These are phyloP conservation scores for Albatrellus ellisii DNA, from an alignment of 768 basidiomycete genomes.

Conservation along the genomic window DNA sequence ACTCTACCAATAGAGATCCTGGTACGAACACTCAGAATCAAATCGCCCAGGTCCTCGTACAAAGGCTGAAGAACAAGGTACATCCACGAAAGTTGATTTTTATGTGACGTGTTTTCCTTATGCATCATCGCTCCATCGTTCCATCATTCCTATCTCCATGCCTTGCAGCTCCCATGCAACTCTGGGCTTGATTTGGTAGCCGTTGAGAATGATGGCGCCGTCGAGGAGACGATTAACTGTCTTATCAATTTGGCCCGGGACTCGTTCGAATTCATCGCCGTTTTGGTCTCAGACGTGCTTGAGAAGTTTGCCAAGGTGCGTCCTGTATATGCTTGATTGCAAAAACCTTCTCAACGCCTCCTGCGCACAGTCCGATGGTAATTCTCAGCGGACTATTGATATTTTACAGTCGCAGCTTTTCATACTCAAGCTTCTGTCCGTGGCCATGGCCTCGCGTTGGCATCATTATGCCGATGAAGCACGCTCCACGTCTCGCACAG, in stretches of 20 bases:
- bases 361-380: constrained; percentile 35
- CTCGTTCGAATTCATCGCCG: constrained; percentile 69
- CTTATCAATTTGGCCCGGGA: constrained; percentile 70
- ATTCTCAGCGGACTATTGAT: constrained; percentile 46
- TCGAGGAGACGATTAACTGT: constrained; percentile 64
- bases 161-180: constrained; percentile 63
- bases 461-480: constrained; percentile 28
- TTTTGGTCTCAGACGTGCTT: constrained; percentile 62
- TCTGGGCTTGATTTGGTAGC: constrained; percentile 64
- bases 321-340: constrained; percentile 1
- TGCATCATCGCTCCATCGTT: background rate
- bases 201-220: constrained; percentile 64
- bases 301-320: constrained; percentile 67
- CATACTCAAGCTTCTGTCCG: constrained; percentile 66
- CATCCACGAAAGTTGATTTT: constrained; percentile 9
- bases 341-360: background rate
- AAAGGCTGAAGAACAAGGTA: constrained; percentile 73
- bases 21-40: constrained; percentile 59
- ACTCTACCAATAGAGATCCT: constrained; percentile 20
- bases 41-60: constrained; percentile 69
- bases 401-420: constrained; percentile 81
- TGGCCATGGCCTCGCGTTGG: constrained; percentile 74
- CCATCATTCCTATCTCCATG: constrained; percentile 1
- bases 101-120: background rate
- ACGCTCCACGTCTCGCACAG: constrained; percentile 29